Percentiles rank a stretch among this genome's conserved stretches.
These are phyloP conservation scores for Tricholoma saponaceum DNA, from an alignment of 768 basidiomycete genomes.

Conservation along the genomic window DNA sequence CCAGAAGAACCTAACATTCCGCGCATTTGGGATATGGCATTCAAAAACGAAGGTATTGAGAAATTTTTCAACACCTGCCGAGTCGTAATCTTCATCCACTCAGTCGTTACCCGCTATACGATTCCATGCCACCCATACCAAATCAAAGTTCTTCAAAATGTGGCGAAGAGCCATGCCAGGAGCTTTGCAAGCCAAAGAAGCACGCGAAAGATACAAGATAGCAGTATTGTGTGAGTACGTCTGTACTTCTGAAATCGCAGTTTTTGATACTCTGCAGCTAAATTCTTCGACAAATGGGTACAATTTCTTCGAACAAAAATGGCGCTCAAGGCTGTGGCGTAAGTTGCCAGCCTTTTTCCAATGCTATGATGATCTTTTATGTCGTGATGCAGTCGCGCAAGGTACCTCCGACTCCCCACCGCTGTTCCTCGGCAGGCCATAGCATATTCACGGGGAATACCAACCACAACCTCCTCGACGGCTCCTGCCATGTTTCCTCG, in stretches of 20 bases:
- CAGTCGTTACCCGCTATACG: conserved; percentile 79
- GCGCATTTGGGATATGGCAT: conserved; percentile 73
- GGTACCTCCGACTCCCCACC: conserved; percentile 73
- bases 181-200: conserved; percentile 60
- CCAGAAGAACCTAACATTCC: conserved; percentile 57
- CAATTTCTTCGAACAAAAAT: conserved; percentile 64
- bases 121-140: conserved; percentile 61
- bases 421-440: conserved; percentile 34
- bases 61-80: not conserved
- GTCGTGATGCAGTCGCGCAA: conserved; percentile 57
- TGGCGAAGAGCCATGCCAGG: conserved; percentile 74
- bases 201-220: conserved; percentile 55
- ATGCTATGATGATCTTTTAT: conserved; percentile 4
- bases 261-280: conserved; percentile 34
- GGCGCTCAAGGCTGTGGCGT: conserved; percentile 81
- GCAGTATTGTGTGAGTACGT: conserved; percentile 52
- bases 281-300: conserved; percentile 61
- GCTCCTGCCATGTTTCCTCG: conserved; percentile 1
- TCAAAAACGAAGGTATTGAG: conserved; percentile 62
- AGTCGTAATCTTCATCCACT: not conserved
- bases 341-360: conserved; percentile 29
- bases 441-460: not conserved
- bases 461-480: not conserved
- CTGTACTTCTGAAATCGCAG: conserved; percentile 1
- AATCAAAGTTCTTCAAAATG: conserved; percentile 54